Base-by-base conservation (phyloP, 2,329 filamentous ascomycete genomes). In the Pleoardoris graminearum region DNA sequence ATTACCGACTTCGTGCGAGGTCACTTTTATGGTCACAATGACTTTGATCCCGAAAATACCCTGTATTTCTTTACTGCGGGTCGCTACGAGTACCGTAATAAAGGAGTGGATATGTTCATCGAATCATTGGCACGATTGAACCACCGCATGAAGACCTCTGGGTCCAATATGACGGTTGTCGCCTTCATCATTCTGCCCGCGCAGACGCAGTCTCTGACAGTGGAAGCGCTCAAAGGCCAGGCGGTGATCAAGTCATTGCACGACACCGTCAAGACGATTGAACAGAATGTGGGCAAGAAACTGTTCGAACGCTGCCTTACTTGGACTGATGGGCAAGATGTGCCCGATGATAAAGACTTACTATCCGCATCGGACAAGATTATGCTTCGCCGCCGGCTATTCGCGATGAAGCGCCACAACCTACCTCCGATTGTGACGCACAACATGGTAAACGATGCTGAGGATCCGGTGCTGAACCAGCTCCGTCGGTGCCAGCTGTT, bases 31-130 rank as follows among this genome's bases (percentile, higher is more conserved):
- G 94, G 94, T 10, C 92, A 97, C 77, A 95, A 96, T 72, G 92
- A 99, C 71, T 97, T 97, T 62, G 91, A 97, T 57, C 86, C 91
- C 12, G 92, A 97, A 55, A 96, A 97, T 75, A 99, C 94, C 0
- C 83, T 99, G 30, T 99, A 97, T 77, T 88, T 97, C 77, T 99
- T 99, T 80, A 99, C 92, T 3, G 89, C 94, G 6, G 94, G 94
- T 54, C 89, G 94, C 58, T 99, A 99, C 70, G 94, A 99, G 75
- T 99, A 93, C 82, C 83, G 94, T 60, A 99, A 99, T 72, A 99
- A 99, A 78, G 94, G 94, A 69, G 93, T 97, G 8, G 94, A 99
- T 75, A 97, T 99, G 94, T 99, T 97, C 75, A 96, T 99, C 63
- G 94, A 99, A 76, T 94, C 92, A 3, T 79, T 99, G 58, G 94